Evolutionary conservation across 257 asterid species (phyloP), one percentile per base, ranked within the genome.

Genomic region (Avicennia marina): DNA sequence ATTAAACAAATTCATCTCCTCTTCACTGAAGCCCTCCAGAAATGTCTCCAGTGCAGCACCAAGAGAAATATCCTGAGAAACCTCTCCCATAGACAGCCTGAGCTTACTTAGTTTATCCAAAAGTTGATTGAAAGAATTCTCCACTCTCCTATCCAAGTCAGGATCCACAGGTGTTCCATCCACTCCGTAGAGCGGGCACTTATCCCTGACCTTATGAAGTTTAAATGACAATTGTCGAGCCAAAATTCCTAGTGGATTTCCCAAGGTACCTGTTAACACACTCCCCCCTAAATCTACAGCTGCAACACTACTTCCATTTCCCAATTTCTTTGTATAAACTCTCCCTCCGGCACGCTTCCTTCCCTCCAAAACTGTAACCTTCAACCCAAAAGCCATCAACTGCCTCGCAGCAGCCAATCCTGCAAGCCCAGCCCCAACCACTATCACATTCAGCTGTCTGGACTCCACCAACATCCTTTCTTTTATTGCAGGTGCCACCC

Each of bases 371-470:
- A 88, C 87, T 12, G 72, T 78, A 29, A 88, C 97, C 78, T 80
- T 93, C 64, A 86, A 93, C 67, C 98, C 97, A 50, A 86, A 77
- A 22, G 85, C 45, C 89, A 93, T 75, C 87, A 93, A 75, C 90
- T 93, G 97, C 76, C 98, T 79, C 1, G 98, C 97, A 21, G 97
- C 97, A 66, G 95, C 95, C 77, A 93, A 72, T 21, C 98, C 98
- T 0, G 98, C 87, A 0, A 93, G 80, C 61, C 98, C 97, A 1
- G 97, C 97, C 62, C 98, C 97, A 54, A 93, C 71, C 40, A 93
- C 83, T 42, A 93, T 80, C 66, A 89, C 95, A 45, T 54, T 78
- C 9, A 70, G 65, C 54, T 77, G 76, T 58, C 55, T 78, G 1
- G 71, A 77, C 43, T 84, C 95, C 26, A 70, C 70, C 26, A 63